Conservation (phyloP, 2,329 filamentous ascomycete genomes). For the Cordyceps pruinosa region DNA sequence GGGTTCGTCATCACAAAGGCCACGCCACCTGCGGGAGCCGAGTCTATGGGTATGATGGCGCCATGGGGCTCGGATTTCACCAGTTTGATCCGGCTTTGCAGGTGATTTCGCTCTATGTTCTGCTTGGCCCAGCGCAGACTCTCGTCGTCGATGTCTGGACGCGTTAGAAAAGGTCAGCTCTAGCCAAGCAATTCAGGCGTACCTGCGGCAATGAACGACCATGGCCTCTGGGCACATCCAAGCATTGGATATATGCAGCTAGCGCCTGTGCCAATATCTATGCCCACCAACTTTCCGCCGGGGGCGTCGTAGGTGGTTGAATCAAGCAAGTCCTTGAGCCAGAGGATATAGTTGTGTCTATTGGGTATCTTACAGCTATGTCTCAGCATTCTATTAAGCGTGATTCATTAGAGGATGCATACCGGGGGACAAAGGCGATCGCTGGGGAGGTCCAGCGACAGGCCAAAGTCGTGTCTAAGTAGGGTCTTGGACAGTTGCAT, state of each 20-base stretch:
- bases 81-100: constrained; percentile 59
- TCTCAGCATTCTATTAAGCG: neutral
- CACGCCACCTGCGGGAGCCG: constrained; percentile 40
- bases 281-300: constrained; percentile 52
- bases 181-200: neutral
- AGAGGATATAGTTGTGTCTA: constrained; percentile 83
- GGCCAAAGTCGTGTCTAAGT: constrained; percentile 65
- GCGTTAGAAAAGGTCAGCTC: neutral
- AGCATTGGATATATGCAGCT: constrained; percentile 88
- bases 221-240: constrained; percentile 62
- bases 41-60: constrained; percentile 57
- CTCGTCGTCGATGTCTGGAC: constrained; percentile 63
- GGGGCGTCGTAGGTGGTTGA: constrained; percentile 50
- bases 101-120: constrained; percentile 61
- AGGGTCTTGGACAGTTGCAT: constrained; percentile 72
- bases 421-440: constrained; percentile 85
- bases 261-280: constrained; percentile 87
- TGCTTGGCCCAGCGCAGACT: constrained; percentile 58
- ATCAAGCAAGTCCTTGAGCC: constrained; percentile 78
- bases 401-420: neutral
- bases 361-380: constrained; percentile 39
- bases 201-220: constrained; percentile 65
- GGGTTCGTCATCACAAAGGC: constrained; percentile 93
- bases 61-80: constrained; percentile 45
- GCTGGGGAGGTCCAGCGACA: constrained; percentile 63